Evolutionary conservation across 2,329 filamentous ascomycete species (phyloP), one percentile per base, ranked within the genome.

Genomic region (Podosphaera leucotricha): DNA sequence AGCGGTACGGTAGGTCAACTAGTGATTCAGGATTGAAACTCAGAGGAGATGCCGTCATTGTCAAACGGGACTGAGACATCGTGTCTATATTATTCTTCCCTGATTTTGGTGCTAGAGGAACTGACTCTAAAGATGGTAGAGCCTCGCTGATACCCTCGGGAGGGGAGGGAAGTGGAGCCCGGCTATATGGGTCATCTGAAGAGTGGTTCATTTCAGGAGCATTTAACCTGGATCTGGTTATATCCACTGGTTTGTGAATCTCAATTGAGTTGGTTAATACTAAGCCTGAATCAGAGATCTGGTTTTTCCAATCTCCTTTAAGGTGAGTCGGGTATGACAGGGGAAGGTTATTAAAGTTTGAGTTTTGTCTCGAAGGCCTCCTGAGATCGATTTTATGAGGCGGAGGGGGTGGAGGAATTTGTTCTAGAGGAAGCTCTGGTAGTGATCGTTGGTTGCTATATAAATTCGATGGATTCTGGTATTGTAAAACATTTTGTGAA

Each of bases 241-340:
- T 19, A n/a, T 35, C 16, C 16, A 16, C 15, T 8, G 26, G 15
- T 24, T 15, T 37, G 20, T 72, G 66, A 60, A 76, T 72, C 43
- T 66, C 67, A 52, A 77, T 75, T 42, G 77, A 76, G 41, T 80
- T 71, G 45, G 65, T 71, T 53, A 75, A 66, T 35, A 78, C 77
- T 47, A 81, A 72, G 44, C 75, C 76, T 24, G 75, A 66, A 59
- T 75, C 77, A 19, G 68, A 66, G 15, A 77, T 72, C 35, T 64
- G 59, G 42, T 72, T 65, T 47, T 76, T 67, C 50, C 77, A 72
- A 57, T 82, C 81, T 60, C 83, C 76, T 48, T 72, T 67, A 28
- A 72, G 76, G 1, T 74, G 72, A 1, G 75, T 78, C 21, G 64
- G 61, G 57, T 62, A 46, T 54, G 61, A 47, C 54, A 45, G 48